Evolutionary conservation across 73 alveolate species (phyloP).

Genomic region (Symbiodinium natans): DNA sequence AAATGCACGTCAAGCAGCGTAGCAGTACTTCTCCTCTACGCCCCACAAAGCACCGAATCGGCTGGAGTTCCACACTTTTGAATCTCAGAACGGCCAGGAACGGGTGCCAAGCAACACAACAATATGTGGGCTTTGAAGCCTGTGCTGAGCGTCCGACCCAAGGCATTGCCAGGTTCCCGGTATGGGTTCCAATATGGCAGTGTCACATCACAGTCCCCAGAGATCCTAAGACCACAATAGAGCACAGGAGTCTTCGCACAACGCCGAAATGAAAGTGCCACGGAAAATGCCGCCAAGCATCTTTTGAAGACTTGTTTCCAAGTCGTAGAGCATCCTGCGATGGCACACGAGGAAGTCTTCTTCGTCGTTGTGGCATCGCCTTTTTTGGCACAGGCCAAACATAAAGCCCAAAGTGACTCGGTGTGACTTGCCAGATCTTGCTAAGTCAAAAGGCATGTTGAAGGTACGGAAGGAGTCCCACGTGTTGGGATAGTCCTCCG

Average conservation of each 20-base stretch:
- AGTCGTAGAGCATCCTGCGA: not conserved
- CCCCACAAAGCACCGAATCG: constrained; percentile 15
- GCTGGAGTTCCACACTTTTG: constrained; percentile 3
- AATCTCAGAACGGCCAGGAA: not conserved
- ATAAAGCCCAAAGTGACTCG: not conserved
- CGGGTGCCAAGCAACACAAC: not conserved
- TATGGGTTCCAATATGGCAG: constrained; percentile 6
- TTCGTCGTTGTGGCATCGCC: constrained; percentile 9
- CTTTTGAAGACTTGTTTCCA: not conserved
- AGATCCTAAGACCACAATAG: not conserved
- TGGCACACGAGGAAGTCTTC: not conserved
- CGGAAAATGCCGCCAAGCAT: not conserved
- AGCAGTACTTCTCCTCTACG: constrained; percentile 18
- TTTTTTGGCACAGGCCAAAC: not conserved
- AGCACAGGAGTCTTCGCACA: too few species aligned
- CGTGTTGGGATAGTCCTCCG: not conserved
- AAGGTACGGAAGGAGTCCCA: constrained; percentile 2
- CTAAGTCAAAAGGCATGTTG: not conserved
- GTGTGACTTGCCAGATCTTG: too few species aligned
- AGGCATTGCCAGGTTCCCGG: constrained; percentile 1
- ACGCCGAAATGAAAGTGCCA: too few species aligned
- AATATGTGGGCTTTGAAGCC: too few species aligned
- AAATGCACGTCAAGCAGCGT: not conserved
- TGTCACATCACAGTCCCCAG: not conserved
- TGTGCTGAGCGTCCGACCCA: not conserved